These are phyloP conservation scores for Micromonas commoda DNA, from an alignment of 139 green algal genomes.

Conservation along the genomic window DNA sequence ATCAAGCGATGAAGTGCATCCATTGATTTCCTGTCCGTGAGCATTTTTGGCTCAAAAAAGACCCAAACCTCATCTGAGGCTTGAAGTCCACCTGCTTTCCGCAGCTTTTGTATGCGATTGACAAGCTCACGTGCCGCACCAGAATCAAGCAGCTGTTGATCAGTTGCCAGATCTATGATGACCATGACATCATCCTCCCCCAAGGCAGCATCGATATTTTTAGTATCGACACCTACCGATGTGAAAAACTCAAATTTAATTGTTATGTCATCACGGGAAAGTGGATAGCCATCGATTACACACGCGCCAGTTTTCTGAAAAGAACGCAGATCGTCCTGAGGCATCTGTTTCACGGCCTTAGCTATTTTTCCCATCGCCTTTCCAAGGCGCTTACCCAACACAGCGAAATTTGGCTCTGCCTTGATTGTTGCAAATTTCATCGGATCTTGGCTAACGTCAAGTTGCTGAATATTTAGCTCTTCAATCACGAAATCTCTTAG, in stretches of 20 bases:
- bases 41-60: slow-evolving; percentile 20
- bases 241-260: slow-evolving; percentile 67
- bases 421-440: slow-evolving; percentile 61
- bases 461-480: slow-evolving; percentile 77
- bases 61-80: slow-evolving; percentile 33
- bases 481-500: slow-evolving; percentile 72
- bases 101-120: slow-evolving; percentile 91
- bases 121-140: slow-evolving; percentile 80
- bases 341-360: slow-evolving; percentile 58
- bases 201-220: slow-evolving; percentile 64
- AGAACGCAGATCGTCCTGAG: slow-evolving; percentile 48
- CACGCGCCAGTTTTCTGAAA: slow-evolving; percentile 57
- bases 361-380: slow-evolving; percentile 67
- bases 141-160: slow-evolving; percentile 56
- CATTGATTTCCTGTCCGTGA: not conserved
- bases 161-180: slow-evolving; percentile 74
- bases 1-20: not conserved
- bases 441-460: slow-evolving; percentile 69
- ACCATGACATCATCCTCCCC: slow-evolving; percentile 85
- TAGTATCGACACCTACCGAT: slow-evolving; percentile 47
- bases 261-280: slow-evolving; percentile 72
- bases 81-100: slow-evolving; percentile 75
- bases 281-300: slow-evolving; percentile 56
- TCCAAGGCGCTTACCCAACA: slow-evolving; percentile 78
- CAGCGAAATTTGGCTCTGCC: slow-evolving; percentile 77